Conservation (phyloP, 495 filamentous ascomycete genomes). For the Lepidopterella palustris region DNA sequence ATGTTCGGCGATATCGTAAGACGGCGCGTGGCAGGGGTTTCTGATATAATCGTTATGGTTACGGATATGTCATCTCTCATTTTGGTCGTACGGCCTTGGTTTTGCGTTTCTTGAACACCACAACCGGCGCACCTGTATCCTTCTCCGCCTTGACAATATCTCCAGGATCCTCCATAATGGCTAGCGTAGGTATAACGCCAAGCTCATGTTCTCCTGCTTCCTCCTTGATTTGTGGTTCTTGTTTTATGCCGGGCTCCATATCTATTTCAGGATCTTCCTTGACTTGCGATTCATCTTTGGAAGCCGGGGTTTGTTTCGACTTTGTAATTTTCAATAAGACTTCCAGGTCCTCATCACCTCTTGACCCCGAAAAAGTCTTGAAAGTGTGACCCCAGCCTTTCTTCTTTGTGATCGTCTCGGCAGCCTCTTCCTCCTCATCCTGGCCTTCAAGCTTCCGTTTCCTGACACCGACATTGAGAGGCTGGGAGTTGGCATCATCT, state of each 20-base stretch:
- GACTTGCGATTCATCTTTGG: conserved; percentile 32
- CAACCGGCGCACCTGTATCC: not conserved
- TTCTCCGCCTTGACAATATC: conserved; percentile 4
- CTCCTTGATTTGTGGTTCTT: not conserved
- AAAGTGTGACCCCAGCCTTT: conserved; percentile 71
- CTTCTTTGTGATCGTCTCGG: conserved; percentile 52
- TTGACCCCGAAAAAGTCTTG: conserved; percentile 53
- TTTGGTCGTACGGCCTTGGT: conserved; percentile 2
- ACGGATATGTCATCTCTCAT: no score
- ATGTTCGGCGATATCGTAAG: no score
- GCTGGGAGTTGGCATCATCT: conserved; percentile 44
- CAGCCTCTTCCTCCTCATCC: conserved; percentile 57
- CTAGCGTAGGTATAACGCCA: not conserved
- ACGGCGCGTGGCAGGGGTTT: no score
- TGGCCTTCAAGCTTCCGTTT: conserved; percentile 63
- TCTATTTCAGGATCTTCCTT: conserved; percentile 36
- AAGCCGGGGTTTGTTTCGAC: conserved; percentile 36
- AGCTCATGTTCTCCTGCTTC: not conserved
- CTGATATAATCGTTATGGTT: no score
- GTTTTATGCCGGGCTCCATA: not conserved
- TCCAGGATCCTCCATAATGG: not conserved
- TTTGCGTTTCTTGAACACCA: conserved; percentile 30
- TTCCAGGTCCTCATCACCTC: conserved; percentile 57
- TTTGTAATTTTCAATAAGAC: conserved; percentile 51
- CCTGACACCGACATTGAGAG: conserved; percentile 47